Base-by-base conservation (phyloP, 139 green algal genomes). In the Chlorella sp. region DNA sequence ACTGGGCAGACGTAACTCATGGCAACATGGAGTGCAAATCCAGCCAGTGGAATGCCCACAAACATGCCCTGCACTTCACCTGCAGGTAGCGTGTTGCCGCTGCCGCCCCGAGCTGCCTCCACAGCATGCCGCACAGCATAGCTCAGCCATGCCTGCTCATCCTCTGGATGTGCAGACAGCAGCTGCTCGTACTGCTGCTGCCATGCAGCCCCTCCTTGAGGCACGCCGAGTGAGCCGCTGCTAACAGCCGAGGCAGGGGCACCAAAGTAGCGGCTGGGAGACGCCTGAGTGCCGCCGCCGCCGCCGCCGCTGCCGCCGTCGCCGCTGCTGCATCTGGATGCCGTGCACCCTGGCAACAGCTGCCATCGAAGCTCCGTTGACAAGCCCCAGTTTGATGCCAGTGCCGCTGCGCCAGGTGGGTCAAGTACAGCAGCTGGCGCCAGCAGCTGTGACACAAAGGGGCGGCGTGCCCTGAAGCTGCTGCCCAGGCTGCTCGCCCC, bases 121-220 rank as follows among this genome's bases (percentile, higher is more conserved):
- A 67, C 57, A 21, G 60, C 76, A 18, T 57, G 38, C 4, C 76
- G 76, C 36, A 82, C 47, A 23, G 76, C 76, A 47, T 72, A 82
- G 76, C 57, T 38, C 11, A 82, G 60, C 76, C 76, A 72, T 26
- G 71, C 36, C 76, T 60, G 36, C 26, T 82, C 76, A 34, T 72
- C 39, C 5, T 47, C 60, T 23, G 25, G 60, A 5, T n/a, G 15
- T 28, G 57, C 18, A 9, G 39, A 13, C 60, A 82, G 36, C 76
- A 82, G 38, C 38, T 82, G 57, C 36, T 82, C 76, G 15, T 82
- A 82, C 60, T 82, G 76, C 30, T 26, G 38, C 76, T 82, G 56
- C 76, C 76, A 82, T 62, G 62, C n/a, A 13, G 30, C 47, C 16
- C 26, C 41, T 23, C 38, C 30, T n/a, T n/a, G n/a, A 44, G 38